Percentiles rank a stretch among this genome's conserved stretches.
Conservation (phyloP, 345 rosid genomes). For the Populus simonii region DNA sequence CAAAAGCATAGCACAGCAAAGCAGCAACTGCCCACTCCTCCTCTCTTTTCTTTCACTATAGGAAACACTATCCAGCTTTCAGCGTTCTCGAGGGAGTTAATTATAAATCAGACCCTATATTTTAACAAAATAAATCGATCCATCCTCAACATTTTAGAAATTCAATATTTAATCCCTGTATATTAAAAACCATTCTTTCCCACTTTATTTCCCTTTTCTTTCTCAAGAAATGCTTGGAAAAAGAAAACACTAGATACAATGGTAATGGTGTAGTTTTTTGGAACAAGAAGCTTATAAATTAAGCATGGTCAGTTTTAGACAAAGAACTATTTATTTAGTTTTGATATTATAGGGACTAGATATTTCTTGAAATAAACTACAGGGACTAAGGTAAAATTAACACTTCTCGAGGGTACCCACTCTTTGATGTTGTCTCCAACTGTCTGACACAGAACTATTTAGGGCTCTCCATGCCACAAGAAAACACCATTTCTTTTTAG, state of each 20-base stretch:
- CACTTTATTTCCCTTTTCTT: background rate
- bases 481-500: constrained; percentile 25
- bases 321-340: background rate
- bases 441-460: constrained; percentile 19
- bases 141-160: background rate
- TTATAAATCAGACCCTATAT: background rate
- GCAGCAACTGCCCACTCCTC: background rate
- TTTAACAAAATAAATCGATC: background rate
- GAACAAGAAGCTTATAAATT: too few relatives aligned
- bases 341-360: background rate
- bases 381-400: background rate
- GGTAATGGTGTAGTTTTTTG: too few relatives aligned
- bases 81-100: constrained; percentile 29
- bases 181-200: background rate
- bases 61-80: constrained; percentile 26
- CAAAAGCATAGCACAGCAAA: constrained; percentile 18
- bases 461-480: constrained; percentile 26
- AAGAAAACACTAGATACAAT: too few relatives aligned
- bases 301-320: background rate
- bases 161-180: background rate
- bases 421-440: constrained; percentile 25
- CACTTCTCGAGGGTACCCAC: constrained; percentile 20
- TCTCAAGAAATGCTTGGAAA: background rate
- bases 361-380: background rate
- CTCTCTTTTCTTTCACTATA: background rate